Evolutionary conservation across 768 basidiomycete species (phyloP).

Genomic region (Boletales sp.): DNA sequence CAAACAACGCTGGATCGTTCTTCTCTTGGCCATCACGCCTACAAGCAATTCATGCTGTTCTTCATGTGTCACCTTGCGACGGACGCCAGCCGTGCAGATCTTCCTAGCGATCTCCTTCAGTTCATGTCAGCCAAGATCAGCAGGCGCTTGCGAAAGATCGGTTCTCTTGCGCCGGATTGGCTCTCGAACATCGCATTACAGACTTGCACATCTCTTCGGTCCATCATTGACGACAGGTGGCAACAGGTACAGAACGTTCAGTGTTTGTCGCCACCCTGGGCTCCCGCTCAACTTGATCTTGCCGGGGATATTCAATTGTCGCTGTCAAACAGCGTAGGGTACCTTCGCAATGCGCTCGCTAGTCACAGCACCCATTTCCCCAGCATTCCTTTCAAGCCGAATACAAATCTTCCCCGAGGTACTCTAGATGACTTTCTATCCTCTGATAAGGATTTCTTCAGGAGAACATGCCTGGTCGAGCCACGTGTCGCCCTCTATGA

Average conservation of each 20-base stretch:
- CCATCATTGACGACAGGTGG: slow-evolving; percentile 34
- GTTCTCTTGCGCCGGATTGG: slow-evolving; percentile 22
- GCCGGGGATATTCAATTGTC: slow-evolving; percentile 32
- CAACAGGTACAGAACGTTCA: slow-evolving; percentile 23
- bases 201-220: slow-evolving; percentile 21
- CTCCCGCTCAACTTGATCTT: slow-evolving; percentile 26
- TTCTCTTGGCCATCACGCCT: slow-evolving; percentile 19
- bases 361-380: slow-evolving; percentile 3
- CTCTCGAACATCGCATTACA: slow-evolving; percentile 37
- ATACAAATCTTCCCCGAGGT: slow-evolving; percentile 5
- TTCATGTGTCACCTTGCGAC: slow-evolving; percentile 30
- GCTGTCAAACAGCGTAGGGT: slow-evolving; percentile 25
- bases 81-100: slow-evolving; percentile 9
- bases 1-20: slow-evolving; percentile 28
- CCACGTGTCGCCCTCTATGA: slow-evolving; percentile 30
- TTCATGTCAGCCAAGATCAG: slow-evolving; percentile 27
- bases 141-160: slow-evolving; percentile 27
- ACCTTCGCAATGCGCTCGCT: slow-evolving; percentile 23
- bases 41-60: slow-evolving; percentile 49
- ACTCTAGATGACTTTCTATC: slow-evolving; percentile 16
- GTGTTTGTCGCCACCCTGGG: slow-evolving; percentile 26
- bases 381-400: neutral
- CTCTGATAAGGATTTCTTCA: slow-evolving; percentile 13
- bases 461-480: slow-evolving; percentile 1
- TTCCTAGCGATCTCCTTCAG: slow-evolving; percentile 27